Percentiles rank a stretch among this genome's conserved stretches.
Evolutionary conservation across 2,329 filamentous ascomycete genomes (phyloP).

Genomic region (Arthrocladium fulminans): DNA sequence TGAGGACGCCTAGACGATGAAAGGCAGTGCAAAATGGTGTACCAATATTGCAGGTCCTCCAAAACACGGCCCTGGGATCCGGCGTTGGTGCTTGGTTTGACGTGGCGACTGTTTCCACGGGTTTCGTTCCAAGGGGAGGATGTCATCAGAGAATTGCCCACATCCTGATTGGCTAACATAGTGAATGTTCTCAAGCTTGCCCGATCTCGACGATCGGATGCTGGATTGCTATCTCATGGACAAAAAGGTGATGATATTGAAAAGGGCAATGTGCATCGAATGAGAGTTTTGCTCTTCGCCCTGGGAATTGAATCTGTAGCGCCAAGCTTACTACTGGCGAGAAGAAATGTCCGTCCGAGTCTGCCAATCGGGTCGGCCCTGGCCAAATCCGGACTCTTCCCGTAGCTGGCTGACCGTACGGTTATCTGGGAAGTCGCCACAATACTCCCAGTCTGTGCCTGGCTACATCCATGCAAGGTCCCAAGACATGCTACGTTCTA

Average conservation of each 20-base stretch:
- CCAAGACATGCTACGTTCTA: neutral
- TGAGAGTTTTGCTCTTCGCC: conserved; percentile 6
- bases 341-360: neutral
- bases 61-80: neutral
- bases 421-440: neutral
- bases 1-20: neutral
- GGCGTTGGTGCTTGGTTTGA: neutral
- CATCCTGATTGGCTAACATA: conserved; percentile 3
- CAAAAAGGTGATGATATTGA: neutral
- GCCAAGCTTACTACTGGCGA: conserved; percentile 5
- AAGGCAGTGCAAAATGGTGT: neutral
- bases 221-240: neutral
- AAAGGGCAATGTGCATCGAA: neutral
- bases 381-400: neutral
- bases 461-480: neutral
- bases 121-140: neutral
- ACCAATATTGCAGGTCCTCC: conserved; percentile 1
- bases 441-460: neutral
- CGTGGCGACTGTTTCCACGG: neutral
- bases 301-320: neutral
- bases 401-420: conserved; percentile 2
- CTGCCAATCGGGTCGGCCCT: conserved; percentile 5
- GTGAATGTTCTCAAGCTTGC: neutral
- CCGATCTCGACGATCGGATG: neutral
- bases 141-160: neutral